Percentiles rank a stretch among this genome's conserved stretches.
These are phyloP conservation scores for Lentinula edodes DNA, from an alignment of 768 basidiomycete genomes.

Conservation along the genomic window DNA sequence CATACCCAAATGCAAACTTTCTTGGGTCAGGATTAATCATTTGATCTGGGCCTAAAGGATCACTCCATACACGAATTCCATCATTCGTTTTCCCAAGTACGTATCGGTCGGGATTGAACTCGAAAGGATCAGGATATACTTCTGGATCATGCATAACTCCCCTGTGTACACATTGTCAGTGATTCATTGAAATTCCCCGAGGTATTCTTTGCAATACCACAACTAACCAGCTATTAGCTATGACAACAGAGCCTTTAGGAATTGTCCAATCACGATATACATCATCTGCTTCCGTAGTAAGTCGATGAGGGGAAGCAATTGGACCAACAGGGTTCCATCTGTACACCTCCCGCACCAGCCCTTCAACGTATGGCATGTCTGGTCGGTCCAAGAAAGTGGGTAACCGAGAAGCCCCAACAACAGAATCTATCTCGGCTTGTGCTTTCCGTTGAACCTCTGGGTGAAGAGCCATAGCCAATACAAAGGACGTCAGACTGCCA, in stretches of 20 bases:
- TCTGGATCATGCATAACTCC: constrained; percentile 24
- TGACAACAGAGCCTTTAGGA: constrained; percentile 24
- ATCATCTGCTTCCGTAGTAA: constrained; percentile 18
- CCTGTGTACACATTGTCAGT: constrained; percentile 10
- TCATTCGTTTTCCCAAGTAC: constrained; percentile 9
- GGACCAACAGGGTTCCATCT: constrained; percentile 18
- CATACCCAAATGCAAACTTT: constrained; percentile 15
- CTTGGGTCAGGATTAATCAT: constrained; percentile 10
- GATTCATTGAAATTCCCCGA: not conserved
- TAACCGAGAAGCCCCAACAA: constrained; percentile 18
- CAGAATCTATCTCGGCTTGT: constrained; percentile 21
- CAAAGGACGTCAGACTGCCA: constrained; percentile 15
- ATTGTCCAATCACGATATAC: constrained; percentile 30
- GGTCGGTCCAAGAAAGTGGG: constrained; percentile 19
- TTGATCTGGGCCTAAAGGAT: not conserved
- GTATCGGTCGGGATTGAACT: constrained; percentile 27
- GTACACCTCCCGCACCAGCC: constrained; percentile 16
- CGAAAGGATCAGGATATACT: constrained; percentile 24
- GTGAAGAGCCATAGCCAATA: constrained; percentile 18
- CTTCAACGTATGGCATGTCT: constrained; percentile 16
- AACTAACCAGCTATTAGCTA: constrained; percentile 17
- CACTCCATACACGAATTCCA: constrained; percentile 5
- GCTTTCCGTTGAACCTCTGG: constrained; percentile 19
- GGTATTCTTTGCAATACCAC: not conserved
- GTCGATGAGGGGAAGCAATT: constrained; percentile 13